These are phyloP conservation scores for Curvularia verruculosa DNA, from an alignment of 2,329 filamentous ascomycete species.

Conservation along the genomic window DNA sequence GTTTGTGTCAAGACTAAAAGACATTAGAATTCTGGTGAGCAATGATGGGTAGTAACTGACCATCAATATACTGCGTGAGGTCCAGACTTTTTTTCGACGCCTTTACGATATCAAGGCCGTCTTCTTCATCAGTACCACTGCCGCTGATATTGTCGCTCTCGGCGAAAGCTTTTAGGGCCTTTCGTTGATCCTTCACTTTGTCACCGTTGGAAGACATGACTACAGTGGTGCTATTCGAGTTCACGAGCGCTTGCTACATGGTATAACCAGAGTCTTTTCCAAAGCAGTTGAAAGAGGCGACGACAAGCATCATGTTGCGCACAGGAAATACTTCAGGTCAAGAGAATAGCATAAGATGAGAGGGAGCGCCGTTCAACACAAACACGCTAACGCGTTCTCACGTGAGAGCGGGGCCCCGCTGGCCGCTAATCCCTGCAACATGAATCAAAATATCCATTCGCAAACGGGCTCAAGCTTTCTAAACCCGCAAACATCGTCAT, in stretches of 20 bases:
- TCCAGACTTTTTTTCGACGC: conserved; percentile 41
- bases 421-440: conserved; percentile 11
- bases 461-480: conserved; percentile 10
- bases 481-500: conserved; percentile 8
- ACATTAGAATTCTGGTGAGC: conserved; percentile 13
- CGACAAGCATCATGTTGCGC: neutral
- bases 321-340: neutral
- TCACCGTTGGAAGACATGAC: conserved; percentile 27
- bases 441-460: conserved; percentile 5
- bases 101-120: conserved; percentile 52
- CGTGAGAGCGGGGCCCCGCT: conserved; percentile 33
- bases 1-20: conserved; percentile 34
- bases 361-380: neutral
- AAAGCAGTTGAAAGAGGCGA: neutral
- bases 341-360: neutral
- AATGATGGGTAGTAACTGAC: conserved; percentile 17
- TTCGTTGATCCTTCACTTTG: conserved; percentile 23
- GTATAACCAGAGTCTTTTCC: neutral
- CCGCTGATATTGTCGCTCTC: conserved; percentile 35
- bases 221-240: neutral
- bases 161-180: conserved; percentile 30
- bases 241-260: neutral
- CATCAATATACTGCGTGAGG: conserved; percentile 44
- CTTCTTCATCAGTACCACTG: conserved; percentile 43
- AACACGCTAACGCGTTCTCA: conserved; percentile 36